Base-by-base conservation (phyloP, 331 rosid genomes). In the Malus hybrid region DNA sequence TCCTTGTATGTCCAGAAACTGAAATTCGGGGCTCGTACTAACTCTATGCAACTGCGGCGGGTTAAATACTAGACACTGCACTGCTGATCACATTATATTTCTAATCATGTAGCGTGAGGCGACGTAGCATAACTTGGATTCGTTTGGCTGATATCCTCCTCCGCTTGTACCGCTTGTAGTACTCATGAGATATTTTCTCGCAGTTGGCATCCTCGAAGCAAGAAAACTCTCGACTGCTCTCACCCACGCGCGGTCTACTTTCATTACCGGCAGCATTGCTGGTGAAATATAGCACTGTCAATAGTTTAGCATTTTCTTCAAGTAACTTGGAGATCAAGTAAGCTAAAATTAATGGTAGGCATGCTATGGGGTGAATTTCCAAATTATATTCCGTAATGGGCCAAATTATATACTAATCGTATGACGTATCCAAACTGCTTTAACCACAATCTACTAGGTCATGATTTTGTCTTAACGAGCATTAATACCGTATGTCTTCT, bases 191-290 rank as follows among this genome's bases (percentile, higher is more conserved):
- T 39, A 22, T 79, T 52, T 67, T 73, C 62, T 46, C 70, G 14
- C 46, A 42, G 20, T 33, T 55, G 64, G 33, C 73, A 70, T 70
- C 74, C 60, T 65, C 71, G 30, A 44, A 10, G 18, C 76, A 66
- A 81, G 72, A 52, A 6, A 58, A 72, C 19, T 68, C 77, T 15
- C 50, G 28, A 78, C 42, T 77, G 81, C 65, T 84, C 64, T 71
- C 81, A 26, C 52, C 66, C 26, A 76, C 55, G 70, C 39, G 70
- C 30, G 74, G 66, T 75, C 80, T 39, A 52, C 78, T 77, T 60
- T 82, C 61, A 15, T 64, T 74, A 46, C 79, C 86, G 6, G 80
- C 80, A 70, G 56, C 28, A 55, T 36, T 50, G 55, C 91, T 88
- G 77, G 33, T 36, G 77, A 84, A 90, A 69, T 30, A 77, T 32